Evolutionary conservation across 345 rosid genomes (phyloP), one percentile per base, ranked within the genome.

Genomic region (Aquilaria yunnanensis): DNA sequence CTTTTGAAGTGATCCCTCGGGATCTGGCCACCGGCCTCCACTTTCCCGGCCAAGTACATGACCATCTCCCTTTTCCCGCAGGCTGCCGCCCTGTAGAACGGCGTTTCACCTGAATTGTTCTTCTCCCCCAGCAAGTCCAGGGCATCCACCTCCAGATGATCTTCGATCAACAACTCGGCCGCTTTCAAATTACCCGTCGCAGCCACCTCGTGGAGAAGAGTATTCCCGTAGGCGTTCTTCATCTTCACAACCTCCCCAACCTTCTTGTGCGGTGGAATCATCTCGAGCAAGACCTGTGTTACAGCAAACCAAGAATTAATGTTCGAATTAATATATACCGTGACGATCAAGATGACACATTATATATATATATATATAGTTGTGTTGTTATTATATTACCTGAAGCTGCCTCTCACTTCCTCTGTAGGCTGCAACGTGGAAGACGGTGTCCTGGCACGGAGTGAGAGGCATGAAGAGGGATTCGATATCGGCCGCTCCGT

Each of bases 121-220:
- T 34, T 47, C 3, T 11, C 47, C 47, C 5, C 47, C 47, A 71
- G 33, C 10, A 56, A 34, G 29, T 37, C 51, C 3, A 50, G 49
- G 12, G 23, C 23, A 16, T 16, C 23, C 23, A 16, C 23, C 23
- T 16, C 23, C 23, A 0, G 23, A 16, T 16, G 23, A 16, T 16
- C 23, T 16, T 0, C 4, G 32, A 51, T n/a, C 63, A 56, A 37
- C 9, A 9, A 4, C 12, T 49, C 12, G 3, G 63, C 62, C 9
- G 52, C 70, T 9, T 54, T 7, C 8, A 56, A 13, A 31, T 74
- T 54, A 2, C 66, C 67, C 43, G 55, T 31, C 0, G 73, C 63
- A 6, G 74, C 77, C 31, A 65, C 58, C 64, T 69, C 74, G 5
- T 74, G 77, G 13, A 74, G 58, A 13, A 52, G 56, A 4, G 70